Conservation (phyloP, 768 basidiomycete species). For the Xerocomellus chrysenteron region DNA sequence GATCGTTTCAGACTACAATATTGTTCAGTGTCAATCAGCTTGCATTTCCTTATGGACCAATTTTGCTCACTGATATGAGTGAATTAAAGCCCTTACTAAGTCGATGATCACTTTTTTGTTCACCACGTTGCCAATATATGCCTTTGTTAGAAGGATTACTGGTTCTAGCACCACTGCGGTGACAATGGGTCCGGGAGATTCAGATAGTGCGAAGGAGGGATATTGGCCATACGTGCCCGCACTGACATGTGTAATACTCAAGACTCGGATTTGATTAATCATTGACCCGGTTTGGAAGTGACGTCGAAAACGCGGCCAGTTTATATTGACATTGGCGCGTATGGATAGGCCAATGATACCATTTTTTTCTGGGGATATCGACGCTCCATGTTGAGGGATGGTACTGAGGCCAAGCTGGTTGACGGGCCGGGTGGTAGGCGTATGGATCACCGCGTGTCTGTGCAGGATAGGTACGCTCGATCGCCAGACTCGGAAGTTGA, state of each 20-base stretch:
- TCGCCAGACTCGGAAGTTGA: not conserved
- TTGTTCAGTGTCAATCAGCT: not conserved
- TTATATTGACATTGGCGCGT: not conserved
- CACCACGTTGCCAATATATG: not conserved
- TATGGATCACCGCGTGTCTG: not conserved
- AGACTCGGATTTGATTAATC: not conserved
- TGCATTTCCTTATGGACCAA: not conserved
- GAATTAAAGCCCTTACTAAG: not conserved
- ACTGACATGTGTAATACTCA: not conserved
- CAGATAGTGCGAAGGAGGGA: constrained; percentile 7
- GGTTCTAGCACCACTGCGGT: not conserved
- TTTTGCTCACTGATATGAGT: not conserved
- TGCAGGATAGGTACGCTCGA: not conserved
- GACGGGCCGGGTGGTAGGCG: not conserved
- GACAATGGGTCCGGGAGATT: constrained; percentile 8
- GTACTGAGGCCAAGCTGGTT: not conserved
- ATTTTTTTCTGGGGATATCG: not conserved
- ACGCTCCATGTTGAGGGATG: not conserved
- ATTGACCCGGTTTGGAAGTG: not conserved
- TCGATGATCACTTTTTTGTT: not conserved
- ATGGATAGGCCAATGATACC: not conserved
- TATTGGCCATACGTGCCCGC: constrained; percentile 22
- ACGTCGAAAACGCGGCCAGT: not conserved
- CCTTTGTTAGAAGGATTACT: not conserved
- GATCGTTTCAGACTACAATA: not conserved